Base-by-base conservation (phyloP, 2,329 filamentous ascomycete genomes). In the Xylariales sp. region DNA sequence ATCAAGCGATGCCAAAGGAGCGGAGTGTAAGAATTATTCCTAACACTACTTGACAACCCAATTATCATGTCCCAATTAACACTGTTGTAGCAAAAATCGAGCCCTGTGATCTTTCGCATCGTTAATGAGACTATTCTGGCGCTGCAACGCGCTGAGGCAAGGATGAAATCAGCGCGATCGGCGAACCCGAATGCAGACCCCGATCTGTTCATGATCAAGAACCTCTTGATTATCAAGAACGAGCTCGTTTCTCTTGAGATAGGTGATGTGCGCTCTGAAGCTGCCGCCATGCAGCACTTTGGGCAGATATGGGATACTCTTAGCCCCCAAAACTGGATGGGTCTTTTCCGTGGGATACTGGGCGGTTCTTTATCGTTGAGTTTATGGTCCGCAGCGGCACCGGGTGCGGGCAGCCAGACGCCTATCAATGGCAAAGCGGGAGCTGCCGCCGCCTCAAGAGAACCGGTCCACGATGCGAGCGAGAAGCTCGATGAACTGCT, bases 201-300 rank as follows among this genome's bases (percentile, higher is more conserved):
- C 0, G 86, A 95, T 49, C 74, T 98, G 5, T 98, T 98, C 63
- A 82, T 96, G 54, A 83, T 98, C 52, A 93, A 91, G 51, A 95
- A 98, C 57, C 75, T 98, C 2, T 83, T 98, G 34, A 83, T 96
- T 34, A 77, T 98, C 36, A 97, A 97, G 62, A 94, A 96, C 57
- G 88, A 96, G 58, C 85, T 98, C 36, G 82, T 98, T 18, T 90
- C 90, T 8, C 89, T 98, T 44, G 93, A 98, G 64, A 96, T 98
- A 48, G 90, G 78, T 36, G 78, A 82, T 47, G 72, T 80, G 13
- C 67, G 77, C 42, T 74, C 72, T 39, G 68, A 74, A 30, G 60
- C 63, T 6, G 57, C 64, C 13, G 64, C 67, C 5, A 72, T 78
- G 66, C 76, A 81, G 49, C 78, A 83, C 51, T 82, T 83, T 51